These are phyloP conservation scores for Candida silvicultrix DNA, from an alignment of 805 yeast species.

Conservation along the genomic window DNA sequence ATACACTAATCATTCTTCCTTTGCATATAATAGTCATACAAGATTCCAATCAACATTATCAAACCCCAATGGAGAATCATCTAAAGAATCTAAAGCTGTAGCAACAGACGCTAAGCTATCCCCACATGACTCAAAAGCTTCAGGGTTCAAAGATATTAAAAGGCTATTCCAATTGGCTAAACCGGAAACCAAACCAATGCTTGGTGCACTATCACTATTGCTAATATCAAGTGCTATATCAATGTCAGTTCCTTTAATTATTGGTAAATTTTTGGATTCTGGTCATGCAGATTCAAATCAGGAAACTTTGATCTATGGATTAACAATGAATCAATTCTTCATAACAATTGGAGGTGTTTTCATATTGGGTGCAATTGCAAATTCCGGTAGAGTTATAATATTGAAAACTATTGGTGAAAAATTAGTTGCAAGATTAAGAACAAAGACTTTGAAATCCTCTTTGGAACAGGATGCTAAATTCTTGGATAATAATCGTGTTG, in stretches of 20 bases:
- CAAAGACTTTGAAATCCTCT: constrained; percentile 69
- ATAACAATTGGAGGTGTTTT: constrained; percentile 56
- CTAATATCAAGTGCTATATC: constrained; percentile 70
- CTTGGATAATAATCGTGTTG: constrained; percentile 83
- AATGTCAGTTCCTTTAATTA: constrained; percentile 74
- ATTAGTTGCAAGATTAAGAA: constrained; percentile 76
- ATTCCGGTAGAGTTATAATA: constrained; percentile 72
- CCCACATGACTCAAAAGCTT: constrained; percentile 27
- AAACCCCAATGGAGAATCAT: background rate
- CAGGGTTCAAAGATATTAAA: constrained; percentile 28
- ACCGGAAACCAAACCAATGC: constrained; percentile 49
- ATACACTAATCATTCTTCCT: background rate
- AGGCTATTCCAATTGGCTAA: constrained; percentile 50
- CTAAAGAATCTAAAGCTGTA: too few species aligned
- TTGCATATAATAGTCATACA: background rate
- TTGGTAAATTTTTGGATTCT: constrained; percentile 79
- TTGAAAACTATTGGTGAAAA: constrained; percentile 80
- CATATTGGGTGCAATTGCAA: constrained; percentile 67
- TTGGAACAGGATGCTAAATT: constrained; percentile 85
- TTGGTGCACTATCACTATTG: constrained; percentile 58
- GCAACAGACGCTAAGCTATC: constrained; percentile 14
- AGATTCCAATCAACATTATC: background rate
- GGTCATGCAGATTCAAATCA: constrained; percentile 20
- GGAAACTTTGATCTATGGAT: constrained; percentile 43
- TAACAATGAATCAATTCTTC: constrained; percentile 60